phyloP scores from a whole-genome alignment of 345 rosid species.

The Brassica carinata region DNA sequence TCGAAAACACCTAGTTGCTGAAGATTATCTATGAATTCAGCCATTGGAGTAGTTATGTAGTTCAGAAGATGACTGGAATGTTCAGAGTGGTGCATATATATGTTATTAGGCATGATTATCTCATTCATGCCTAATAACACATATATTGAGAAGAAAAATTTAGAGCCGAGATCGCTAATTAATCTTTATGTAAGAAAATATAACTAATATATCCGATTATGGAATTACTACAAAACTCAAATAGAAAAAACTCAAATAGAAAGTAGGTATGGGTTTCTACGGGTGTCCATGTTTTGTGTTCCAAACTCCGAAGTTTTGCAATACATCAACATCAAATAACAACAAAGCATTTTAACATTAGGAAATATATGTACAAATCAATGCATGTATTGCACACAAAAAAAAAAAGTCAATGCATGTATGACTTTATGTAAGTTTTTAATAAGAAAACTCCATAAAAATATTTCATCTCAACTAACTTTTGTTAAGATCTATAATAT shows the following conservation, averaged over 20 bases:
- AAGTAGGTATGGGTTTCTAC: constrained; percentile 7
- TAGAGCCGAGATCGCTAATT: background rate
- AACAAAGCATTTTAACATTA: background rate
- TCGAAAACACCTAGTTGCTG: too few relatives aligned
- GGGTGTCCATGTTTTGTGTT: constrained; percentile 30
- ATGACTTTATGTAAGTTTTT: too few relatives aligned
- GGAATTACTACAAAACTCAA: background rate
- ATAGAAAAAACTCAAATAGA: constrained; percentile 18
- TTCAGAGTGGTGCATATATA: too few relatives aligned
- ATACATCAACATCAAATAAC: background rate
- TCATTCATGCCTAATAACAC: too few relatives aligned
- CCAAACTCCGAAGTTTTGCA: background rate
- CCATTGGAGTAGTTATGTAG: too few relatives aligned
- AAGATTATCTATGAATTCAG: too few relatives aligned
- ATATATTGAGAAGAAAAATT: background rate
- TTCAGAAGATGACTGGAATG: too few relatives aligned
- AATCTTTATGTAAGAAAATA: background rate
- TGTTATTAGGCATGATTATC: too few relatives aligned
- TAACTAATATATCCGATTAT: background rate
- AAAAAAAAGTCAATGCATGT: too few relatives aligned
- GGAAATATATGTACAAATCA: background rate
- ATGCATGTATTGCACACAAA: background rate
- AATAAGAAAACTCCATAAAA: too few relatives aligned
- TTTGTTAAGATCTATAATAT: too few relatives aligned
- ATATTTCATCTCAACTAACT: too few relatives aligned